Evolutionary conservation across 2,329 filamentous ascomycete genomes (phyloP), one percentile per base, ranked within the genome.

Genomic region (Arachnomyces sp.): DNA sequence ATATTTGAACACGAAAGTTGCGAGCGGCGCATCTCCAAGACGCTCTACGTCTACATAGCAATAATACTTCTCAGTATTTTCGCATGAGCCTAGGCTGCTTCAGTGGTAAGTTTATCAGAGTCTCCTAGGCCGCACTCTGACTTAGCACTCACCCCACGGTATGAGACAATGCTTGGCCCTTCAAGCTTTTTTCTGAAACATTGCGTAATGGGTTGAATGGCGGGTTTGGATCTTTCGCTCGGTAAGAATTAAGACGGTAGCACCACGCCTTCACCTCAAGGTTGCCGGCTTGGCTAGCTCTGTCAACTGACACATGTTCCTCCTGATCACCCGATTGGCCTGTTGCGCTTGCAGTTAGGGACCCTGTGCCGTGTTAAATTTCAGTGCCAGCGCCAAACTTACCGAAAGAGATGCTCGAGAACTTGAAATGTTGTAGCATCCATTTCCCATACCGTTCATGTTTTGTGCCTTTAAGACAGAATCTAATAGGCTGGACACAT

Each of bases 1-100:
- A 41, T 59, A 60, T 25, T 49, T 51, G 43, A 59, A 57, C 13
- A 43, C 47, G 40, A 57, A 57, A 1, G 32, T 44, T 7, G 49
- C 50, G 18, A 55, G 39, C 1, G 55, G 55, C 2, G 20, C n/a
- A 25, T 25, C 20, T 5, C 20, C 20, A 9, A 25, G 9, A 25
- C 20, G 20, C 5, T 25, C 20, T 9, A 9, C 20, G 5, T 25
- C 20, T 9, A 5, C 20, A 25, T 9, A 25, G 20, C 20, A n/a
- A n/a, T n/a, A n/a, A n/a, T n/a, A n/a, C n/a, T n/a, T n/a, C n/a
- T n/a, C n/a, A n/a, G n/a, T n/a, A n/a, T n/a, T n/a, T n/a, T n/a
- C n/a, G n/a, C n/a, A n/a, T n/a, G n/a, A n/a, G n/a, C n/a, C 20
- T 25, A 25, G 20, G 5, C 20, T 25, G 20, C 9, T 25, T 25